Percentiles rank a stretch among this genome's conserved stretches.
Evolutionary conservation across 805 yeast genomes (phyloP).

Genomic region (Candida pseudofarinosa): DNA sequence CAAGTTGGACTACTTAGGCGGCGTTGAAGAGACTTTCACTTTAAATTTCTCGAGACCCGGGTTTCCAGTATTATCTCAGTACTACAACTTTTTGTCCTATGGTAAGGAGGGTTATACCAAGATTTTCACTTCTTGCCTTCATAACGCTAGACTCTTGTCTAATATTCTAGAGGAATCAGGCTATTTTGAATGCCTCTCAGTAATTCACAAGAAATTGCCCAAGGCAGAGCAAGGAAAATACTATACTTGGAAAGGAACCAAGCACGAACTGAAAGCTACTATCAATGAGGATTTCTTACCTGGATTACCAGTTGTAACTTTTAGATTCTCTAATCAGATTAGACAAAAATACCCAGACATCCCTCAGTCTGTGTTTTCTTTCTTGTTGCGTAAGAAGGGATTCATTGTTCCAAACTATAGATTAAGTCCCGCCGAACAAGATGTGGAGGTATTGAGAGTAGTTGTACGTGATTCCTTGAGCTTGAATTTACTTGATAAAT

Average conservation of each 20-base stretch:
- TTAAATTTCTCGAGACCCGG: conserved; percentile 92
- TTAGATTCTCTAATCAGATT: conserved; percentile 63
- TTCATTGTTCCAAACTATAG: conserved; percentile 90
- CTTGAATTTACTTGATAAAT: conserved; percentile 54
- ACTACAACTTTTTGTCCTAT: conserved; percentile 67
- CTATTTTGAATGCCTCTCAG: conserved; percentile 69
- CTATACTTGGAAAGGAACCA: conserved; percentile 4
- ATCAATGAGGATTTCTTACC: conserved; percentile 52
- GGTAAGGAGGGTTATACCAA: conserved; percentile 71
- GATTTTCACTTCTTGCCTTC: conserved; percentile 57
- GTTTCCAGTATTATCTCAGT: conserved; percentile 84
- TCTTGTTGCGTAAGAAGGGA: conserved; percentile 70
- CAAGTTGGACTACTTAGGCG: conserved; percentile 80
- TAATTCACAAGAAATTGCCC: conserved; percentile 58
- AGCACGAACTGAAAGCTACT: conserved; percentile 11
- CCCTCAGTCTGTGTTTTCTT: conserved; percentile 74
- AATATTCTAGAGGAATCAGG: conserved; percentile 59
- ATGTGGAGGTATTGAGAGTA: conserved; percentile 72
- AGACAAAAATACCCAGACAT: conserved; percentile 63
- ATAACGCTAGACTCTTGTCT: conserved; percentile 69
- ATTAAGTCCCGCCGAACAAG: conserved; percentile 58
- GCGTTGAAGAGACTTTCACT: conserved; percentile 80
- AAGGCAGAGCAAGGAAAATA: conserved; percentile 13
- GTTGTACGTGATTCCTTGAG: conserved; percentile 74
- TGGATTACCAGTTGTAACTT: conserved; percentile 89